phyloP scores from a whole-genome alignment of 2,329 filamentous ascomycete species.

The Balansia obtecta region DNA sequence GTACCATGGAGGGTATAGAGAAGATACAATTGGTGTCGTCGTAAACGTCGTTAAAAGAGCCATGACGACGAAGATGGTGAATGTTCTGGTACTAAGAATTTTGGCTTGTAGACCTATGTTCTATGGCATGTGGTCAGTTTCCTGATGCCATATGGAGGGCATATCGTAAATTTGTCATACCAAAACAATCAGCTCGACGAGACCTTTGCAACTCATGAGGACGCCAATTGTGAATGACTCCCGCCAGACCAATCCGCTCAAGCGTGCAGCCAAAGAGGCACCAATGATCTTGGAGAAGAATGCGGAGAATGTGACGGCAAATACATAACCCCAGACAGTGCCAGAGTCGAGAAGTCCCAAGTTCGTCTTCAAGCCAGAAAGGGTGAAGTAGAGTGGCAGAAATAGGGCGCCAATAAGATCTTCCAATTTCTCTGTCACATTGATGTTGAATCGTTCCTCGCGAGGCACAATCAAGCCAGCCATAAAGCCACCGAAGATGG shows the following conservation, averaged over 20 bases:
- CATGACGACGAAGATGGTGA: constrained; percentile 94
- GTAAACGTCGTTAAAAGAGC: constrained; percentile 74
- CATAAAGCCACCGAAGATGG: constrained; percentile 89
- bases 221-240: constrained; percentile 81
- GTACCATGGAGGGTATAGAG: constrained; percentile 58
- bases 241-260: constrained; percentile 73
- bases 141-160: background rate
- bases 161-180: constrained; percentile 32
- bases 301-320: constrained; percentile 70
- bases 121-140: constrained; percentile 17
- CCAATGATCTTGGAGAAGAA: constrained; percentile 79
- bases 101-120: constrained; percentile 70
- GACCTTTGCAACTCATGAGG: constrained; percentile 92
- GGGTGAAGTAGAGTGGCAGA: constrained; percentile 82
- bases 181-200: constrained; percentile 90
- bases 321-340: constrained; percentile 78
- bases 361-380: constrained; percentile 82
- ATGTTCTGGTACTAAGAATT: constrained; percentile 69
- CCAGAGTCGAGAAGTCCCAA: constrained; percentile 72
- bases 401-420: constrained; percentile 78
- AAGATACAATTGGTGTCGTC: constrained; percentile 64
- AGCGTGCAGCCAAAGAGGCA: constrained; percentile 63
- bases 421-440: constrained; percentile 86
- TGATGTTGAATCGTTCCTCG: constrained; percentile 81
- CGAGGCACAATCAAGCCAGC: constrained; percentile 83